Evolutionary conservation across 805 yeast species (phyloP), one percentile per base, ranked within the genome.

Genomic region (Zygoascus biomembranicola): DNA sequence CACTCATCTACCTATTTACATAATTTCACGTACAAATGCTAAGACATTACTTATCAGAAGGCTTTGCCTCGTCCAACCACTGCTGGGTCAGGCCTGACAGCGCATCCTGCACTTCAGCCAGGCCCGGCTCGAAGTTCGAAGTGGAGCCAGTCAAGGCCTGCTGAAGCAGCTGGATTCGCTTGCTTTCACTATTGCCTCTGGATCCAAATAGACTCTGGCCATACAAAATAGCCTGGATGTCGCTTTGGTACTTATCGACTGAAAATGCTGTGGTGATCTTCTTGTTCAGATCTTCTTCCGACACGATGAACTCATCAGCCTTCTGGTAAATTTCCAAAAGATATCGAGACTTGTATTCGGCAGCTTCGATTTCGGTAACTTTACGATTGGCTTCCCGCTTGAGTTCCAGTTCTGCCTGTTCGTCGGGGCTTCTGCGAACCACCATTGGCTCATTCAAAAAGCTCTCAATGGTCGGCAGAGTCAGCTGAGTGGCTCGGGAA

Each of bases 401-500:
- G 61, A 80, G 76, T 32, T 68, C 61, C 58, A 87, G 70, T 31
- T 77, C 62, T 51, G 75, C 77, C 50, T 70, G 67, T 69, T 90
- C 96, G 62, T 83, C 94, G 23, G 71, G 74, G 0, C 95, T 85
- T 67, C 96, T 78, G 47, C 71, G 78, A 64, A 85, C 77, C 75
- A 90, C 79, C 56, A 89, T 70, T 2, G 87, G 87, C 20, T 77
- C 67, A 56, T 87, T 68, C 58, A 81, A 75, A 16, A 65, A 56
- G 9, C 63, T 50, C 41, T 85, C 89, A 54, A 90, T 73, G 1
- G 96, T 85, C 47, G 97, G 97, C 50, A 88, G 73, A 1, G 96
- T 87, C 63, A 84, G 77, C 61, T 74, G 58, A 49, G 80, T 75
- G 23, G 88, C 84, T 37, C 60, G 64, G 3, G 71, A 64, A 18